Base-by-base conservation (phyloP, 768 basidiomycete genomes). In the Mycena indigotica region DNA sequence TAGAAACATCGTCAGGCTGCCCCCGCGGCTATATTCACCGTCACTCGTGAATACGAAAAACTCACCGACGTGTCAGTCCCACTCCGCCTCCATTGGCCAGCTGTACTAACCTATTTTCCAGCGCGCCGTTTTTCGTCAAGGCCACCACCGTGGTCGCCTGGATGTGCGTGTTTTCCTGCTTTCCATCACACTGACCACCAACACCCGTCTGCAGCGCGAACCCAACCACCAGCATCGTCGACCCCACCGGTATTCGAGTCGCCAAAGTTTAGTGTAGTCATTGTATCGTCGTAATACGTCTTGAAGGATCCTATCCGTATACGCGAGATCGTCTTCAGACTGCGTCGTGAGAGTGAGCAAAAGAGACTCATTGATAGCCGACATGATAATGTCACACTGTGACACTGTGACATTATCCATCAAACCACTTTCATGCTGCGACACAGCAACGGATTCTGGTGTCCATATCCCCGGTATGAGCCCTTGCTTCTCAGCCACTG, bases 41-140 rank as follows among this genome's bases (percentile, higher is more conserved):
- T 66, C 10, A 56, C 63, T 21, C 58, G 56, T 21, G 61, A 72
- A 8, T 70, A 62, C 39, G 62, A 70, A 41, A 68, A 64, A 2
- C 51, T 72, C 16, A 57, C 73, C 28, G 39, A 66, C 26, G 53
- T 67, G n/a, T n/a, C n/a, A n/a, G n/a, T n/a, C n/a, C n/a, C n/a
- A n/a, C n/a, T n/a, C n/a, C n/a, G n/a, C n/a, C n/a, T n/a, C n/a
- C n/a, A n/a, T n/a, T n/a, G n/a, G n/a, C n/a, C n/a, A n/a, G n/a
- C n/a, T n/a, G n/a, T n/a, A n/a, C n/a, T n/a, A n/a, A n/a, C n/a
- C n/a, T n/a, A n/a, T n/a, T n/a, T n/a, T n/a, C n/a, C n/a, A n/a
- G n/a, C 21, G 56, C 70, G 2, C 73, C 73, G 2, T 74, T 58
- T 57, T 55, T 74, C 40, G 62, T 71, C 16, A 65, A 68, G 21